phyloP scores from a whole-genome alignment of 352 stramenopile genomes.

The Pythium sukuiense region DNA sequence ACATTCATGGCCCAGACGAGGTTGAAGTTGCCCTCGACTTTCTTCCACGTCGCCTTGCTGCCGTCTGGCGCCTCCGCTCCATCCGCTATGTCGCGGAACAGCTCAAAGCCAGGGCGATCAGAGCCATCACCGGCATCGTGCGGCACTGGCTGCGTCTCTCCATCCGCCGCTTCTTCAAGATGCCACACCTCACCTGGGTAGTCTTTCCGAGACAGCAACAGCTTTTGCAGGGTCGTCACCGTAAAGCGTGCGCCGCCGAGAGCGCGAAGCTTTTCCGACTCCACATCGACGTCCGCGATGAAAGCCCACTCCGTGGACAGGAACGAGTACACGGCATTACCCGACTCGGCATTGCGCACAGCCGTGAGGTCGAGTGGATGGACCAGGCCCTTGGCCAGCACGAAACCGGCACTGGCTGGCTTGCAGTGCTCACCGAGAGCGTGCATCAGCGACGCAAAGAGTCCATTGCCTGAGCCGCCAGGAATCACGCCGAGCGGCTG shows the following conservation, averaged over 20 bases:
- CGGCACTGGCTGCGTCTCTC: neutral
- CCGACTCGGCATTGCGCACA: constrained; percentile 44
- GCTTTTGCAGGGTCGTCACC: constrained; percentile 52
- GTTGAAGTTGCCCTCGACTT: constrained; percentile 31
- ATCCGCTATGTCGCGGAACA: constrained; percentile 49
- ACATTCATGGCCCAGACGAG: constrained; percentile 43
- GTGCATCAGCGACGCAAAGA: constrained; percentile 63
- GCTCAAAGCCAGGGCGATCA: constrained; percentile 40
- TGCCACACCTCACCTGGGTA: constrained; percentile 69
- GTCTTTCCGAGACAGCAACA: constrained; percentile 48
- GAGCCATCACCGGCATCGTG: constrained; percentile 7
- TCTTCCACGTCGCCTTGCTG: constrained; percentile 21
- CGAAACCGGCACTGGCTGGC: constrained; percentile 53
- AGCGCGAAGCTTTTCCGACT: constrained; percentile 65
- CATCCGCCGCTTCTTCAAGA: constrained; percentile 45
- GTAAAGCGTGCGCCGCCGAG: constrained; percentile 71
- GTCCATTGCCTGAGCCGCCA: constrained; percentile 62
- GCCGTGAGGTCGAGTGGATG: constrained; percentile 72
- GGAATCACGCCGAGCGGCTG: constrained; percentile 57
- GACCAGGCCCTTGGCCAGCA: constrained; percentile 62
- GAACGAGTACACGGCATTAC: constrained; percentile 73
- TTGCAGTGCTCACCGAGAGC: constrained; percentile 32
- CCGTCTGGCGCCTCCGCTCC: constrained; percentile 11
- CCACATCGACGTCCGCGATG: constrained; percentile 81
- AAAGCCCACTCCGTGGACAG: constrained; percentile 81